Evolutionary conservation across 805 yeast genomes (phyloP), one percentile per base, ranked within the genome.

Genomic region (Wickerhamiella shivajii): DNA sequence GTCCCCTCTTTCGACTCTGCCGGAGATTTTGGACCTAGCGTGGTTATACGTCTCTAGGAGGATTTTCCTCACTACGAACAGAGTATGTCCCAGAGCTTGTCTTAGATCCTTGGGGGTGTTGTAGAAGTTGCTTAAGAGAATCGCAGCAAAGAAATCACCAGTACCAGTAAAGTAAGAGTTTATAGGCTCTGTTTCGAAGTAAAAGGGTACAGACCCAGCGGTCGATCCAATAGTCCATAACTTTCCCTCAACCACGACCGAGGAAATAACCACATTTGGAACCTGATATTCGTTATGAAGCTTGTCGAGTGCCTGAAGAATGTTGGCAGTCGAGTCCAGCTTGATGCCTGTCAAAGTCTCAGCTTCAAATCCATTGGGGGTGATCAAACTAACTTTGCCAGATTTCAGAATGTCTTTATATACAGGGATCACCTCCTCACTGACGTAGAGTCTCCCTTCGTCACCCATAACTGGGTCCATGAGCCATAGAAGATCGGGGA

Each of bases 381-480:
- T 85, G 11, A 80, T 69, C 6, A 81, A 58, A 44, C 78, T 81
- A 6, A 84, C 77, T 1, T 41, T 46, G 5, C 64, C 70, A 25
- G 46, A 44, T 13, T 51, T 42, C 18, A 75, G 48, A 10, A 73
- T 57, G 3, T 55, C 42, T 44, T 62, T 59, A 44, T 76, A 74
- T 4, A 66, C 66, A 1, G 92, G 76, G 5, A 78, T 65, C 2
- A 69, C 73, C 22, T 59, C 61, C 23, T 62, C 60, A 12, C 50
- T 37, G 19, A 87, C 94, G 51, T 87, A 87, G 3, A 84, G 54
- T 37, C 61, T 65, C 1, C 94, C 95, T 45, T 81, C 76, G 50
- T 87, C 97, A 9, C 97, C 97, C 51, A 87, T 57, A 1, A 87
- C 90, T 1, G 97, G 97, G 52, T 87, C 97, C 31, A 87, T 51